phyloP scores from a whole-genome alignment of 306 rosid genomes.

The Cucurbita moschata region DNA sequence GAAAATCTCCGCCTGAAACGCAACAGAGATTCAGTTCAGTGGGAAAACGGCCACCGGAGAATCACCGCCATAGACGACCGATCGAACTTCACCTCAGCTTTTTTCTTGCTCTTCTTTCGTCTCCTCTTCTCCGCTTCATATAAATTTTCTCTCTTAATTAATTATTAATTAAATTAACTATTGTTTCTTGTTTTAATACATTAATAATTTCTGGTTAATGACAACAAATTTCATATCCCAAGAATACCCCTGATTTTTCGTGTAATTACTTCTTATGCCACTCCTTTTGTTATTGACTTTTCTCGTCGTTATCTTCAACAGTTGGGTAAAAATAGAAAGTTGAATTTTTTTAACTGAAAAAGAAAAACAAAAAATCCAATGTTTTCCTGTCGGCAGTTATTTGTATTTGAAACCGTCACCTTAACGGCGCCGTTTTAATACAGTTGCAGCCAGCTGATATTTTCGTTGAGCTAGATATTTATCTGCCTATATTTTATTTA shows the following conservation, averaged over 20 bases:
- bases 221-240: background rate
- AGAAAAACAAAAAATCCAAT: background rate
- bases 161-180: background rate
- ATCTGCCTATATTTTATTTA: background rate
- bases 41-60: background rate
- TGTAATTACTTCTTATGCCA: background rate
- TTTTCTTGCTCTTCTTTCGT: background rate
- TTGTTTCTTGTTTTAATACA: background rate
- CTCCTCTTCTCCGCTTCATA: background rate
- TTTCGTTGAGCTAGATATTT: background rate
- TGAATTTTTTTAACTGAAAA: background rate
- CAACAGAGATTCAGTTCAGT: background rate
- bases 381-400: background rate
- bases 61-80: constrained; percentile 3
- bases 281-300: background rate
- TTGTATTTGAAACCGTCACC: background rate
- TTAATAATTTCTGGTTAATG: background rate
- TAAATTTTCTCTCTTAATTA: background rate
- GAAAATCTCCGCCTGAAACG: background rate
- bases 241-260: background rate
- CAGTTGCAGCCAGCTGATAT: background rate
- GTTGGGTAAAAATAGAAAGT: background rate
- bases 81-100: background rate
- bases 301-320: background rate
- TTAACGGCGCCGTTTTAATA: background rate